These are phyloP conservation scores for Phytophthora melonis DNA, from an alignment of 352 stramenopile species.

Conservation along the genomic window DNA sequence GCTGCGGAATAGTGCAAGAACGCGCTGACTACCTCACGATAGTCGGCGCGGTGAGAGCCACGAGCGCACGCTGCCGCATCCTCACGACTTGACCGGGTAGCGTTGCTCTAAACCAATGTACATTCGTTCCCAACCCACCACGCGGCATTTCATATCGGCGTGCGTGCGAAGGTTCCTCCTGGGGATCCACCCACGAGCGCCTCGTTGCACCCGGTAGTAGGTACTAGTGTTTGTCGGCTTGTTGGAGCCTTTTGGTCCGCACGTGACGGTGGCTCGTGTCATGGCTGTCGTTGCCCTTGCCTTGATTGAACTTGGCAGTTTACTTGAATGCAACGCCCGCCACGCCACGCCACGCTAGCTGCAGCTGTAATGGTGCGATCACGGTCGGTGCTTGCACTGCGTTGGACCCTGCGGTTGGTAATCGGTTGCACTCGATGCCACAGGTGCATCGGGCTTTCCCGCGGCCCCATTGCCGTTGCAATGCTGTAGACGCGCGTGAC, in stretches of 20 bases:
- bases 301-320: slow-evolving; percentile 23
- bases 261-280: slow-evolving; percentile 26
- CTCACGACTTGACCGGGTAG: slow-evolving; percentile 14
- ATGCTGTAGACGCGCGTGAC: slow-evolving; percentile 17
- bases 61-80: slow-evolving; percentile 6
- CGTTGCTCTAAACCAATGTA: slow-evolving; percentile 33
- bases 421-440: neutral
- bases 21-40: slow-evolving; percentile 36
- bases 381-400: slow-evolving; percentile 11
- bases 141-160: slow-evolving; percentile 19
- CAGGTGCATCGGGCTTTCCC: neutral
- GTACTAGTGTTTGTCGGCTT: neutral
- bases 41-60: slow-evolving; percentile 24
- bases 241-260: slow-evolving; percentile 11
- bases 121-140: slow-evolving; percentile 15
- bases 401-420: slow-evolving; percentile 6
- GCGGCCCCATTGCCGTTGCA: neutral
- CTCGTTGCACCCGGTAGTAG: neutral
- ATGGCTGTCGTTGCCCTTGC: slow-evolving; percentile 1
- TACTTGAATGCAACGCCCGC: neutral
- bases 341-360: neutral
- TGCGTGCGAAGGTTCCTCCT: slow-evolving; percentile 24
- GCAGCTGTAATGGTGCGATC: slow-evolving; percentile 1
- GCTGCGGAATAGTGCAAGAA: slow-evolving; percentile 10
- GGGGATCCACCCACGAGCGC: slow-evolving; percentile 7